Evolutionary conservation across 257 asterid genomes (phyloP), one percentile per base, ranked within the genome.

Genomic region (Solanum clarkiae): DNA sequence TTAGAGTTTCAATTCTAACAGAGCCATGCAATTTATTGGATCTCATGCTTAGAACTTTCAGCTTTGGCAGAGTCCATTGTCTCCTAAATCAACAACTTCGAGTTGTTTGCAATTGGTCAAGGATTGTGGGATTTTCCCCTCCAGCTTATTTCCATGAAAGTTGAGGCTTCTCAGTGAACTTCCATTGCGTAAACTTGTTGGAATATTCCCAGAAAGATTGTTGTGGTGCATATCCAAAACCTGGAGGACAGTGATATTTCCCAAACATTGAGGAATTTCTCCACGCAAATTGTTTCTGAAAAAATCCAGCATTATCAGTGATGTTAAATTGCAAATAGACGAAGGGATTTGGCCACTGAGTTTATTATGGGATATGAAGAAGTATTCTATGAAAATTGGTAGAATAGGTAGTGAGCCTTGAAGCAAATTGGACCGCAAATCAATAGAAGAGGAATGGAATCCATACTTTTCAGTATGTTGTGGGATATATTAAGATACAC

Each of bases 61-160:
- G 74, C 17, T 83, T 47, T 47, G 84, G 87, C 44, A 85, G 86
- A 51, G 26, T 32, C 29, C 66, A 85, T 86, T 86, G 66, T 82
- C 59, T 42, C 90, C 87, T 8, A 89, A 10, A 80, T 89, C 88
- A 26, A 89, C 71, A 82, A 89, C 88, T 53, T 86, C 49, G 10
- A 89, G 24, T 10, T 79, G 70, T 42, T 55, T 70, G 80, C 91
- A 86, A 32, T 83, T 83, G 26, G 81, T 57, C 72, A 89, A 14
- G 2, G 91, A 82, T 14, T 4, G 80, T 1, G 91, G 86, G 18
- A 89, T 13, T 40, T 40, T 6, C 51, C 89, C 89, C 65, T 85
- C 84, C 18, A 89, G 15, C 18, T 60, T 66, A 55, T 87, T 89
- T 54, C 63, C 13, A 7, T 68, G 74, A 70, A 89, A 63, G 80